Evolutionary conservation across 257 asterid genomes (phyloP).

Genomic region (Gynochthodes officinalis): DNA sequence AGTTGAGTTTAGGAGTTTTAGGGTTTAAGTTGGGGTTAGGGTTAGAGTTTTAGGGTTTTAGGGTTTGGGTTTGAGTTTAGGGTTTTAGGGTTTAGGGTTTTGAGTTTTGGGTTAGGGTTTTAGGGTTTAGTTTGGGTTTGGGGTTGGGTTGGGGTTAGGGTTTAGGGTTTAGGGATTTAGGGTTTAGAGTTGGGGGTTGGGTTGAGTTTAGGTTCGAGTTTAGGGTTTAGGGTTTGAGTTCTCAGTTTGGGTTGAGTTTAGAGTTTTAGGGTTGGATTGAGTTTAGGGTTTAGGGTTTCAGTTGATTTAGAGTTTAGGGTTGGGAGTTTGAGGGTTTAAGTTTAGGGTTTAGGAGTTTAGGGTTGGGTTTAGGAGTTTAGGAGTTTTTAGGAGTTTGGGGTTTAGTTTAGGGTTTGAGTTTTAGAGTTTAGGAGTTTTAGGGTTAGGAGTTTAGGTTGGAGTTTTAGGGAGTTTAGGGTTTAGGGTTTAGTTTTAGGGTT

Average conservation of each 20-base stretch:
- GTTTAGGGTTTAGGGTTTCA: constrained; percentile 2
- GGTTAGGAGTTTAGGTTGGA: constrained; percentile 13
- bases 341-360: neutral
- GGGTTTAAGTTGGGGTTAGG: constrained; percentile 10
- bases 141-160: constrained; percentile 10
- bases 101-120: constrained; percentile 6
- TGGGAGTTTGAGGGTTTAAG: constrained; percentile 17
- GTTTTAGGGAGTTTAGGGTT: constrained; percentile 6
- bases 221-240: constrained; percentile 18
- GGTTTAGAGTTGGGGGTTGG: constrained; percentile 12
- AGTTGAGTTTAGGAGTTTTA: too few species aligned
- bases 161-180: constrained; percentile 5
- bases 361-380: constrained; percentile 11
- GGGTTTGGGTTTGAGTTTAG: constrained; percentile 11
- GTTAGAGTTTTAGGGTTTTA: constrained; percentile 12
- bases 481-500: constrained; percentile 17
- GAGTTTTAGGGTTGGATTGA: neutral
- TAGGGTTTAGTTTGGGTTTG: neutral
- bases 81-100: constrained; percentile 14
- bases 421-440: constrained; percentile 11
- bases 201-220: constrained; percentile 26
- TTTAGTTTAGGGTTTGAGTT: constrained; percentile 15
- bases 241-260: constrained; percentile 16
- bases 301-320: constrained; percentile 13
- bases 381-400: constrained; percentile 22